Percentiles rank a stretch among this genome's conserved stretches.
Evolutionary conservation across 805 yeast species (phyloP).

Genomic region (Saturnispora mendoncae): DNA sequence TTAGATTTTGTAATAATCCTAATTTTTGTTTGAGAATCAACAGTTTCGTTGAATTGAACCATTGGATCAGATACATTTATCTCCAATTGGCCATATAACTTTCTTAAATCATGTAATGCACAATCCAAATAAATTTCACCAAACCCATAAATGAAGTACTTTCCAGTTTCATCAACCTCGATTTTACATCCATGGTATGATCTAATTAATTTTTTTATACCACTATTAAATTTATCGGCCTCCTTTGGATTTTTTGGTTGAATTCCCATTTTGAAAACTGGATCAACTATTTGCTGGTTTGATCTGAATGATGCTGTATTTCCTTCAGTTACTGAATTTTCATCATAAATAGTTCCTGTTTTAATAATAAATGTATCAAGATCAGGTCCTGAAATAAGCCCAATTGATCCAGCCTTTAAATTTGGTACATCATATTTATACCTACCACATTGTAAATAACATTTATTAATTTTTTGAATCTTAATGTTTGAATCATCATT

Average conservation of each 20-base stretch:
- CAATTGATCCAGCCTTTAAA: slow-evolving; percentile 51
- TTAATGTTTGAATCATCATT: slow-evolving; percentile 39
- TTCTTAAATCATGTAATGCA: slow-evolving; percentile 65
- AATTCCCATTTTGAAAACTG: slow-evolving; percentile 73
- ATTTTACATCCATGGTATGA: slow-evolving; percentile 58
- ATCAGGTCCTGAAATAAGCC: slow-evolving; percentile 49
- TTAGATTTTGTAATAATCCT: slow-evolving; percentile 55
- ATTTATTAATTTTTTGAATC: slow-evolving; percentile 31
- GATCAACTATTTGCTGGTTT: slow-evolving; percentile 37
- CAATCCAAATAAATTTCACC: slow-evolving; percentile 90
- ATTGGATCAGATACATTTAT: slow-evolving; percentile 81
- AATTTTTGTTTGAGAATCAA: slow-evolving; percentile 54
- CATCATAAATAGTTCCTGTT: slow-evolving; percentile 47
- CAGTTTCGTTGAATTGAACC: slow-evolving; percentile 72
- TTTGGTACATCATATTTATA: slow-evolving; percentile 46
- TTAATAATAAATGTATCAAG: slow-evolving; percentile 48
- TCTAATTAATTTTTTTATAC: slow-evolving; percentile 51
- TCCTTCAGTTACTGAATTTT: slow-evolving; percentile 12
- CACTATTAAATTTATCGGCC: slow-evolving; percentile 62
- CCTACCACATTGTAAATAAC: slow-evolving; percentile 60
- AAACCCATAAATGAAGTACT: slow-evolving; percentile 66
- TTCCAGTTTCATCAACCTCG: slow-evolving; percentile 85
- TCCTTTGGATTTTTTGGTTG: slow-evolving; percentile 78
- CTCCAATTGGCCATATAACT: slow-evolving; percentile 52
- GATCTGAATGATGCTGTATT: slow-evolving; percentile 31